These are phyloP conservation scores for Beauveria sp. DNA, from an alignment of 2,329 filamentous ascomycete species.

Conservation along the genomic window DNA sequence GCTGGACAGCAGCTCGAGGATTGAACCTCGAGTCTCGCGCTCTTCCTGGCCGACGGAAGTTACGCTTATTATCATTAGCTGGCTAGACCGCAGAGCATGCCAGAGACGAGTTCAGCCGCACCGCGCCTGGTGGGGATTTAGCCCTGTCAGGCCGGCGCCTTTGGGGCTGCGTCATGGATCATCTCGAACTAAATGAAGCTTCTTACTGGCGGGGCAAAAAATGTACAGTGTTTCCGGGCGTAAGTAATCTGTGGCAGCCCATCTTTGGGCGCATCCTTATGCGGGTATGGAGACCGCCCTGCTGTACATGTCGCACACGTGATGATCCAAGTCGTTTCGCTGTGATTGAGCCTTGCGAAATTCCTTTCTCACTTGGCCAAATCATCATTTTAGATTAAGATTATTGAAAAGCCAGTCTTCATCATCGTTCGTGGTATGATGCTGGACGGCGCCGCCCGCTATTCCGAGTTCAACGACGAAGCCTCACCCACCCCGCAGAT, in stretches of 20 bases:
- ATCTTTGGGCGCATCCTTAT: not conserved
- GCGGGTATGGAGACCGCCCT: not conserved
- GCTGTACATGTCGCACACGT: not conserved
- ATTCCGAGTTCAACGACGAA: not conserved
- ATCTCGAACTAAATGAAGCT: not conserved
- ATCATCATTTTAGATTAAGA: not conserved
- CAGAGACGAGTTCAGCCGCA: slow-evolving; percentile 3
- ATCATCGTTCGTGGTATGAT: not conserved
- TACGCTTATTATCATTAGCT: not conserved
- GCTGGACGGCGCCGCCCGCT: not conserved
- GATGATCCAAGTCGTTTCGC: not conserved
- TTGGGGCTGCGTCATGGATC: not conserved
- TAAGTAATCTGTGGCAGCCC: not conserved
- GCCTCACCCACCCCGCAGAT: not conserved
- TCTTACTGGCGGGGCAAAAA: not conserved
- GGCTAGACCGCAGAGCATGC: not conserved
- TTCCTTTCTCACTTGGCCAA: not conserved
- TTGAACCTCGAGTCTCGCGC: too few species aligned
- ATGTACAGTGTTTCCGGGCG: not conserved
- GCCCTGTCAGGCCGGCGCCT: not conserved
- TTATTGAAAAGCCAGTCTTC: not conserved
- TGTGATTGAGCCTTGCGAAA: not conserved
- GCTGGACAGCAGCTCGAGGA: not conserved
- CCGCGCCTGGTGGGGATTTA: not conserved
- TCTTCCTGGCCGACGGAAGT: not conserved